Percentiles rank a stretch among this genome's conserved stretches.
Conservation (phyloP, 768 basidiomycete genomes). For the Amanita phalloides region DNA sequence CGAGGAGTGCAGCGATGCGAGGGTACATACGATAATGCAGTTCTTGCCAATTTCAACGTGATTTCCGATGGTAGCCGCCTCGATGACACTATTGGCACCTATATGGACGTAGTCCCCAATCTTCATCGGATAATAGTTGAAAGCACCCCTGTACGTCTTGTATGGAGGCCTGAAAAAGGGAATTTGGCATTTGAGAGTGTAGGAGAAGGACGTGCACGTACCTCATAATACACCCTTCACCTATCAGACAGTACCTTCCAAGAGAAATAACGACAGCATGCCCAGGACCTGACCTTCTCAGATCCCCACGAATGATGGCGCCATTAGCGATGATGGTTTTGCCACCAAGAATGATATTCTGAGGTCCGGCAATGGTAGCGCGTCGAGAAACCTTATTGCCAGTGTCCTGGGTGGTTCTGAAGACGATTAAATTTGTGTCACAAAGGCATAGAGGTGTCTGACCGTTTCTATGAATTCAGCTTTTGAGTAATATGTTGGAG, state of each 20-base stretch:
- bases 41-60: conserved; percentile 93
- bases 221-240: conserved; percentile 86
- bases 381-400: conserved; percentile 93
- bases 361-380: conserved; percentile 85
- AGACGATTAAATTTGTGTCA: conserved; percentile 1
- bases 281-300: conserved; percentile 80
- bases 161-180: conserved; percentile 55
- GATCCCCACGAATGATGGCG: conserved; percentile 89
- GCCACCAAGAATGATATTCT: conserved; percentile 95
- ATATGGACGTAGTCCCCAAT: conserved; percentile 94
- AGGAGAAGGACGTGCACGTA: conserved; percentile 14
- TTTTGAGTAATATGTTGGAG: conserved; percentile 70
- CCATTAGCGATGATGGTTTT: conserved; percentile 91
- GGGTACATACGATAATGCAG: conserved; percentile 73
- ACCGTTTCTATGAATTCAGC: conserved; percentile 88
- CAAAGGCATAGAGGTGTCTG: neutral
- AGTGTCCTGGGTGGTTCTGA: conserved; percentile 52
- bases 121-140: conserved; percentile 98
- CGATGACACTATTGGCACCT: conserved; percentile 79
- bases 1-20: neutral
- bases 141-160: conserved; percentile 82
- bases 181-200: neutral
- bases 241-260: conserved; percentile 87
- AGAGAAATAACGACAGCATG: conserved; percentile 91
- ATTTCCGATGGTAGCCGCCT: conserved; percentile 91